Evolutionary conservation across 345 rosid genomes (phyloP), one percentile per base, ranked within the genome.

Genomic region (Cochlearia excelsa): DNA sequence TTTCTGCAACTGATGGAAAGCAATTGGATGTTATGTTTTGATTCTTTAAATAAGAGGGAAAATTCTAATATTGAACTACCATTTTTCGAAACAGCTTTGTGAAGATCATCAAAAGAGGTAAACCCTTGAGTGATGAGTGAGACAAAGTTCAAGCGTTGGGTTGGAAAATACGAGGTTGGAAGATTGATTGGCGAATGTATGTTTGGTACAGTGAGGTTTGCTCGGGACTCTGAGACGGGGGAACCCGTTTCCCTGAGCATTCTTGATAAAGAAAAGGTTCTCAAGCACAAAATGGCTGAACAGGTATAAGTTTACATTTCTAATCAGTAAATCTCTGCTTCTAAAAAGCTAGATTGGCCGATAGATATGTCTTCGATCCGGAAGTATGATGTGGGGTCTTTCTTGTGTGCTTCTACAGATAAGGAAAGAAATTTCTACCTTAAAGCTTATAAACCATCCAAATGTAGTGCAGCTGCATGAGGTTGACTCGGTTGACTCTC

Each of bases 141-240:
- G 60, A 57, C 47, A 41, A 71, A 82, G 77, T 71, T 72, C 45
- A 92, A 83, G 77, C 93, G 87, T 45, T 71, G 96, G 30, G 97
- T 94, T 33, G 99, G 99, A 56, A 90, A 74, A 72, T 94, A 94
- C 70, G 97, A 94, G 80, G 68, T 90, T 26, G 97, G 97, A 66
- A 69, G 81, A 84, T 78, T 79, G 16, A 78, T 89, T 4, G 97
- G 88, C 3, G 88, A 94, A 69, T 85, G 90, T 43, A 81, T 84
- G 40, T 94, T 85, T 28, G 95, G 93, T 0, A 90, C 82, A 84
- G 87, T 90, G 55, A 87, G 85, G 81, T 76, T 75, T 56, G 97
- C 97, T 9, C 71, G 77, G 74, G 76, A 90, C 56, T 7, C 45
- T 1, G 87, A 84, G 71, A 84, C 87, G 0, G 86, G 79, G 26